Conservation (phyloP, 2,329 filamentous ascomycete species). For the Apiospora hydei region DNA sequence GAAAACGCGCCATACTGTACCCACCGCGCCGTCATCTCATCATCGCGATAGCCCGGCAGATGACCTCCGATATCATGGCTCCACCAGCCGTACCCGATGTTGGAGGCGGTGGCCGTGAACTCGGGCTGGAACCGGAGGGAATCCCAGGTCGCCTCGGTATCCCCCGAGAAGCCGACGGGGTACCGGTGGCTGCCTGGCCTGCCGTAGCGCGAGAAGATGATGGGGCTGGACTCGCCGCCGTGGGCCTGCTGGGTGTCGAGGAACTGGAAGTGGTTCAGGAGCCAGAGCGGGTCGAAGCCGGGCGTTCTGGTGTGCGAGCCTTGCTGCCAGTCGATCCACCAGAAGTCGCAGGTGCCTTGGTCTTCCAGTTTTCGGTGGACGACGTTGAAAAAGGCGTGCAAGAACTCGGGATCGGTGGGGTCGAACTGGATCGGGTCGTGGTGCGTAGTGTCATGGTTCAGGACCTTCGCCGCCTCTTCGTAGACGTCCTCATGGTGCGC, state of each 20-base stretch:
- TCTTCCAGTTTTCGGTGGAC: slow-evolving; percentile 63
- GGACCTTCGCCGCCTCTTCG: slow-evolving; percentile 30
- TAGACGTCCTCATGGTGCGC: slow-evolving; percentile 64
- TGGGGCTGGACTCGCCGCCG: not conserved
- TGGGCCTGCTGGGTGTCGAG: slow-evolving; percentile 52
- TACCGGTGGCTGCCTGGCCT: slow-evolving; percentile 2
- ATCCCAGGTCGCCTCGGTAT: not conserved
- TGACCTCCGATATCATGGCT: slow-evolving; percentile 4
- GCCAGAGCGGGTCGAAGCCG: slow-evolving; percentile 68
- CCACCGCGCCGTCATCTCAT: not conserved
- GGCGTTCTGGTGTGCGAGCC: slow-evolving; percentile 60
- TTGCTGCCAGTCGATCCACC: slow-evolving; percentile 76
- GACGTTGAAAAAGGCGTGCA: slow-evolving; percentile 65
- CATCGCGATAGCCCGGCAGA: not conserved
- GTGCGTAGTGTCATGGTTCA: not conserved
- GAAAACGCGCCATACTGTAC: not conserved
- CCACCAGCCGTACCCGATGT: not conserved
- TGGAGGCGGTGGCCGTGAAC: not conserved
- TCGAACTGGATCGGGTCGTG: slow-evolving; percentile 52
- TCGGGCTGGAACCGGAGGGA: not conserved
- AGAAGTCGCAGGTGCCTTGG: slow-evolving; percentile 63
- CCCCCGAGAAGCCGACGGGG: not conserved
- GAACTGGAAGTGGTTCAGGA: slow-evolving; percentile 71
- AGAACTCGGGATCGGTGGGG: slow-evolving; percentile 59
- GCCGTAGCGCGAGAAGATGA: slow-evolving; percentile 16